Evolutionary conservation across 805 yeast species (phyloP).

Genomic region (Saccharomycopsis malanga): DNA sequence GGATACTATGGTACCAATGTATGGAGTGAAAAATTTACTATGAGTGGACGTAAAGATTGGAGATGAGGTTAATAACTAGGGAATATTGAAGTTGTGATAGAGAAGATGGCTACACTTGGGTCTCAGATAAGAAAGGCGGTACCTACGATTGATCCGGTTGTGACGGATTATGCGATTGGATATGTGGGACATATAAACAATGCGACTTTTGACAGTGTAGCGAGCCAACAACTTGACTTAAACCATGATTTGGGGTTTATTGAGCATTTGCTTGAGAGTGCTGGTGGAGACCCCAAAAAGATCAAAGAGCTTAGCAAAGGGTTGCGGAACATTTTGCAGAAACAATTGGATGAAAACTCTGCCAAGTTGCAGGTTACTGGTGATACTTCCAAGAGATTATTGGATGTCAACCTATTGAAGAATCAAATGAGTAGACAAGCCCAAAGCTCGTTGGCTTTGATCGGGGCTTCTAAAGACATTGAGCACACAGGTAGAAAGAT

Average conservation of each 20-base stretch:
- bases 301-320: conserved; percentile 43
- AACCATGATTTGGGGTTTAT: conserved; percentile 63
- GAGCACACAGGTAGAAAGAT: conserved; percentile 88
- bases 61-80: too few relatives aligned
- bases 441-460: conserved; percentile 65
- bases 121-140: conserved; percentile 77
- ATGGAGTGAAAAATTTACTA: too few relatives aligned
- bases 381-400: conserved; percentile 79
- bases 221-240: conserved; percentile 64
- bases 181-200: conserved; percentile 77
- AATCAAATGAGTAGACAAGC: conserved; percentile 56
- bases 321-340: conserved; percentile 41
- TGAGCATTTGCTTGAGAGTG: conserved; percentile 57
- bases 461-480: conserved; percentile 76
- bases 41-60: too few relatives aligned
- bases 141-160: conserved; percentile 79
- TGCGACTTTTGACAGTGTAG: conserved; percentile 75
- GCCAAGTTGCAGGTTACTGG: conserved; percentile 74
- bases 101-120: background rate
- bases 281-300: conserved; percentile 67
- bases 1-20: too few relatives aligned
- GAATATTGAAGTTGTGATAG: too few relatives aligned
- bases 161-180: conserved; percentile 84
- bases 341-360: conserved; percentile 56
- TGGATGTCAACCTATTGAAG: conserved; percentile 69